Base-by-base conservation (phyloP, 768 basidiomycete species). In the Russula abietina region DNA sequence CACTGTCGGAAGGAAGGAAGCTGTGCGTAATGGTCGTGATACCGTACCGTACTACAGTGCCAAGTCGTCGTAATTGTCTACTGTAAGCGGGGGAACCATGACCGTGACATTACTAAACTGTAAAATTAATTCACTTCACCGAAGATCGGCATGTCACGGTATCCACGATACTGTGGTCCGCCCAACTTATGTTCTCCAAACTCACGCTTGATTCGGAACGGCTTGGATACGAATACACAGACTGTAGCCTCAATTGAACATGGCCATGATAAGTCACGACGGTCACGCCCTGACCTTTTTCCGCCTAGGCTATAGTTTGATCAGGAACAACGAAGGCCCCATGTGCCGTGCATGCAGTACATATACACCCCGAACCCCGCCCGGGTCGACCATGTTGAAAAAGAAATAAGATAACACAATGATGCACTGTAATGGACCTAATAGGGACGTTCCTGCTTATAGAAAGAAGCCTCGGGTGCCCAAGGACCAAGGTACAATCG, bases 241-340 rank as follows among this genome's bases (percentile, higher is more conserved):
- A 39, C 6, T 1, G 38, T 17, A 39, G 6, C 45, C 17, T 45
- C 45, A 45, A 22, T 5, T 30, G 3, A 30, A 30, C 45, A n/a
- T 45, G 16, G 5, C 16, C 6, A 12, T 0, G 32, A 0, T 12
- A 39, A 39, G 38, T 39, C 38, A 39, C 38, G 6, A 17, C 14
- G 5, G 16, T 39, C 38, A 6, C 16, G 26, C 55, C 55, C 55
- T 36, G 49, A 45, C 26, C 57, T 39, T 51, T 51, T 51, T 38
- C 39, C 30, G 8, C 54, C 46, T n/a, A n/a, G n/a, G n/a, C n/a
- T 56, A 26, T 57, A 49, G 54, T 50, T 49, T 49, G 53, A 49
- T 48, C 39, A 57, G 55, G 61, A 45, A 50, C 61, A 7, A n/a
- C 45, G 41, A n/a, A 46, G 10, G 4, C 1, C 38, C 38, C 14